Percentiles rank a stretch among this genome's conserved stretches.
Evolutionary conservation across 768 basidiomycete species (phyloP).

Genomic region (Russula sp.): DNA sequence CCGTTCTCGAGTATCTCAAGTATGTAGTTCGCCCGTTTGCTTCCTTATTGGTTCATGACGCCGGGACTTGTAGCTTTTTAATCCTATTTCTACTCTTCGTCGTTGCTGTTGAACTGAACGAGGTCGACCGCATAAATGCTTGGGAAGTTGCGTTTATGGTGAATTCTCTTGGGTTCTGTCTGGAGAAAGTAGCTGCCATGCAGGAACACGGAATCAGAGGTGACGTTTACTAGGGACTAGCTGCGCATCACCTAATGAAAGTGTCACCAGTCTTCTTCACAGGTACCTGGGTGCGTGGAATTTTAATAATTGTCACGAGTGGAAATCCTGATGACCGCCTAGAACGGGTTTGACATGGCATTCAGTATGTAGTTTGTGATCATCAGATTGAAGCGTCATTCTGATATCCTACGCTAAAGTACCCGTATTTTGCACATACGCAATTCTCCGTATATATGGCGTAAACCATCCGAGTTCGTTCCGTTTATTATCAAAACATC

Average conservation of each 20-base stretch:
- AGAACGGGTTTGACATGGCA: constrained; percentile 93
- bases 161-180: constrained; percentile 75
- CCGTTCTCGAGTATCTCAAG: constrained; percentile 88
- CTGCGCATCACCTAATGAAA: background rate
- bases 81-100: constrained; percentile 77
- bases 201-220: constrained; percentile 94
- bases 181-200: constrained; percentile 93
- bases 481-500: background rate
- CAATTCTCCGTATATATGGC: constrained; percentile 74
- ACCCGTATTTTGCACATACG: constrained; percentile 74
- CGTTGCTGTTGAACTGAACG: constrained; percentile 71
- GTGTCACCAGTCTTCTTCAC: constrained; percentile 65
- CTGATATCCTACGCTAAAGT: constrained; percentile 44
- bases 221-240: constrained; percentile 33
- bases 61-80: constrained; percentile 55
- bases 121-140: constrained; percentile 56
- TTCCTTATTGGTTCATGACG: constrained; percentile 12
- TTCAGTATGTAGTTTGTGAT: constrained; percentile 54
- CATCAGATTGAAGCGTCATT: constrained; percentile 2
- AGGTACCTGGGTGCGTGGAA: constrained; percentile 67
- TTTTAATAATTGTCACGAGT: background rate
- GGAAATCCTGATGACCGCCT: constrained; percentile 20
- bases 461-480: constrained; percentile 60
- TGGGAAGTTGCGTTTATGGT: constrained; percentile 76
- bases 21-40: constrained; percentile 36